Base-by-base conservation (phyloP, 352 stramenopile genomes). In the Phytophthora brassicae region DNA sequence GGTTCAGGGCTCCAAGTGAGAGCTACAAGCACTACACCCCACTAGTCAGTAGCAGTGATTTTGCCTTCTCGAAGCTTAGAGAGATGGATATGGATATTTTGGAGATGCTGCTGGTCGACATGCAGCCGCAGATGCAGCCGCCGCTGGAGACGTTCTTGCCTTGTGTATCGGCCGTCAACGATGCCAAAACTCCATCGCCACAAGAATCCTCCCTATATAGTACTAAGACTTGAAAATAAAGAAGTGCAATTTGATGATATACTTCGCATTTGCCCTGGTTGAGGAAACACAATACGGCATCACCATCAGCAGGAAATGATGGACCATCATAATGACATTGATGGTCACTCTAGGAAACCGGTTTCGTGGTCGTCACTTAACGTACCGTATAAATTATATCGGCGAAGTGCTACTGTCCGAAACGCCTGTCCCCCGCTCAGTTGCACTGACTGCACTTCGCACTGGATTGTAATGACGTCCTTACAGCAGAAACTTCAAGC, bases 301-400 rank as follows among this genome's bases (percentile, higher is more conserved):
- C n/a, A n/a, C n/a, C n/a, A n/a, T n/a, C n/a, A n/a, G n/a, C n/a
- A n/a, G n/a, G n/a, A n/a, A n/a, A n/a, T n/a, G n/a, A n/a, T n/a
- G n/a, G n/a, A n/a, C n/a, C n/a, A n/a, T n/a, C n/a, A n/a, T n/a
- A n/a, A n/a, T n/a, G n/a, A n/a, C n/a, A n/a, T n/a, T n/a, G n/a
- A n/a, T n/a, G n/a, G n/a, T 9, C 28, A 33, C 5, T 33, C 28
- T 9, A 33, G 28, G 9, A 45, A 45, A 45, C 39, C 19, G 23
- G 23, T 51, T 50, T 13, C 14, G 19, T 24, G n/a, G 5, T 47
- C 23, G 43, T 50, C 43, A 50, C 9, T 46, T 13, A 12, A 2
- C 24, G 41, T 60, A 60, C 56, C 5, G 46, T 64, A 64, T 59
- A 64, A 20, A 64, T 64, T 64, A 64, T 64, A 64, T 58, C 56